Evolutionary conservation across 2,329 filamentous ascomycete genomes (phyloP).

Genomic region (Neurospora sp.): DNA sequence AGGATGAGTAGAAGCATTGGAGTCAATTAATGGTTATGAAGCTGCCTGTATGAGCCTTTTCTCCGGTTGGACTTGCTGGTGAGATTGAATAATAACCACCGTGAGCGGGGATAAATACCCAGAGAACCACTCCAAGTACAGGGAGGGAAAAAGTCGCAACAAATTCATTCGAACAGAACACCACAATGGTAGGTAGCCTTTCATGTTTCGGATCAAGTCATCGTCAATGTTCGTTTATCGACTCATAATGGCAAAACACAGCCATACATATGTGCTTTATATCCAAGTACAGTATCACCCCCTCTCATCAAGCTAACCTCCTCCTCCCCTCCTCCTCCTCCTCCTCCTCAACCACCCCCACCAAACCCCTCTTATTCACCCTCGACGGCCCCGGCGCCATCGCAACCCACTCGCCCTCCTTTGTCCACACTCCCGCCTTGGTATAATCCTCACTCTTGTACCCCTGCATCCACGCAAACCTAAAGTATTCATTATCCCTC

Average conservation of each 20-base stretch:
- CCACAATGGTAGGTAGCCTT: neutral
- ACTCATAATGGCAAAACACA: neutral
- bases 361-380: slow-evolving; percentile 23
- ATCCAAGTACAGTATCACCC: neutral
- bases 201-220: neutral
- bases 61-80: neutral
- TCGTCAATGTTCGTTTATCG: neutral
- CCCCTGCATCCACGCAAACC: slow-evolving; percentile 66
- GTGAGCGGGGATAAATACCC: too few species aligned
- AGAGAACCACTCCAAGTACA: neutral
- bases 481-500: slow-evolving; percentile 58
- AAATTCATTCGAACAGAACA: too few species aligned
- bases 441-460: slow-evolving; percentile 60
- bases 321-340: neutral
- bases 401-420: slow-evolving; percentile 52
- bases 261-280: neutral
- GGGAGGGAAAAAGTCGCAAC: neutral
- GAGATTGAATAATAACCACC: neutral
- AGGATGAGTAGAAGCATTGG: neutral
- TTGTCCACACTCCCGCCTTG: slow-evolving; percentile 62
- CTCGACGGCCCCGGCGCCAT: slow-evolving; percentile 55
- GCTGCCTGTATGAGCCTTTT: neutral
- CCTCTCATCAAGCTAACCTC: neutral
- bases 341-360: neutral
- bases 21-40: neutral